Evolutionary conservation across 176 grass and related monocot genomes (phyloP).

Genomic region (Triticum urartu): DNA sequence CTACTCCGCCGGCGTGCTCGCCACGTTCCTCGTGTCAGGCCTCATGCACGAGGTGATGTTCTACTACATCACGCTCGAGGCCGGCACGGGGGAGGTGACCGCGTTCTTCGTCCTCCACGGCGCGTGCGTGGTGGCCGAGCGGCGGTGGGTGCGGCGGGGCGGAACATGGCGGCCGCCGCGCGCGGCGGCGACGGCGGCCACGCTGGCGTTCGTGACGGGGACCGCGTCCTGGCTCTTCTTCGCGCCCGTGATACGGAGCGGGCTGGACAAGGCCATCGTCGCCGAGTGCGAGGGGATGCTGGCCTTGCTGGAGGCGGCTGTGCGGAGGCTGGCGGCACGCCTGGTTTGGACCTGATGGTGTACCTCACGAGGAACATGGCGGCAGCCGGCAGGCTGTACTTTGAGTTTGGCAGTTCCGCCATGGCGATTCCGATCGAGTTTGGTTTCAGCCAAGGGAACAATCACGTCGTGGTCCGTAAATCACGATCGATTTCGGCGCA

Average conservation of each 20-base stretch:
- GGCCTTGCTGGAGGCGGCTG: conserved; percentile 27
- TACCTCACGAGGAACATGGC: too few species aligned
- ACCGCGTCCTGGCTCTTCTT: conserved; percentile 72
- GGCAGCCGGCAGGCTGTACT: too few species aligned
- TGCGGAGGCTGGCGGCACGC: neutral
- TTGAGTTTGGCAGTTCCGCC: too few species aligned
- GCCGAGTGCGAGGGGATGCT: conserved; percentile 52
- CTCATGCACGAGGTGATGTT: conserved; percentile 78
- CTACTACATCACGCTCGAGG: conserved; percentile 58
- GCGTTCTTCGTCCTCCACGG: conserved; percentile 63
- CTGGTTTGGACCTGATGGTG: neutral
- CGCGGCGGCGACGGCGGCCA: conserved; percentile 36
- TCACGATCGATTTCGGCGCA: too few species aligned
- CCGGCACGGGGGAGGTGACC: conserved; percentile 47
- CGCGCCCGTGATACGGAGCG: conserved; percentile 52
- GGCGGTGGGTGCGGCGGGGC: conserved; percentile 1
- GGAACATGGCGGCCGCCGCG: conserved; percentile 27
- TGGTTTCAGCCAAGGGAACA: too few species aligned
- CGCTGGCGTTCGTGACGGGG: conserved; percentile 56
- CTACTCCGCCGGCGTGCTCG: conserved; percentile 39
- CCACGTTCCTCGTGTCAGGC: conserved; percentile 63
- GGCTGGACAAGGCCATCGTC: conserved; percentile 49
- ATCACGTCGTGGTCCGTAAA: too few species aligned
- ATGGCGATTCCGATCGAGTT: too few species aligned
- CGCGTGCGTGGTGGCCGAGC: conserved; percentile 43